A percentile compares a stretch with the other conserved stretches of the same genome.
These are phyloP conservation scores for Scedosporium dehoogii DNA, from an alignment of 2,329 filamentous ascomycete genomes.

Conservation along the genomic window DNA sequence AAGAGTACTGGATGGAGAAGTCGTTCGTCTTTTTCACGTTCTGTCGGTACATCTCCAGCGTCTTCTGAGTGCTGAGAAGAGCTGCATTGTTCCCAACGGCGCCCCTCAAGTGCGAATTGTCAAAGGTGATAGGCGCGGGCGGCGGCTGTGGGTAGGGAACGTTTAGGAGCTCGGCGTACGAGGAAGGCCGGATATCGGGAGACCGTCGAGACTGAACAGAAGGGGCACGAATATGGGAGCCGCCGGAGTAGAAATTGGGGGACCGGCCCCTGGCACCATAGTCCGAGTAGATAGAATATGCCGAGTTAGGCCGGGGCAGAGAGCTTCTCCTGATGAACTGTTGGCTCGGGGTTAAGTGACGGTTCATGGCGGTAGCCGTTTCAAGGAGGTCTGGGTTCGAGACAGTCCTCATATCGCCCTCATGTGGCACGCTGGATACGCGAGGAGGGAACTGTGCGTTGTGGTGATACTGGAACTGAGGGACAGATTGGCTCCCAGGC, in stretches of 20 bases:
- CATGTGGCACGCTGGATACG: constrained; percentile 31
- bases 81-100: constrained; percentile 84
- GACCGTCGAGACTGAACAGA: constrained; percentile 44
- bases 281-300: constrained; percentile 68
- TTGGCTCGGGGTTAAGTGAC: constrained; percentile 52
- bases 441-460: constrained; percentile 36
- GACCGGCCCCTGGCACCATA: constrained; percentile 53
- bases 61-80: constrained; percentile 82
- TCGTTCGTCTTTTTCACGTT: constrained; percentile 98
- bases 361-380: constrained; percentile 40
- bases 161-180: constrained; percentile 52
- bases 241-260: constrained; percentile 31
- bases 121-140: constrained; percentile 56
- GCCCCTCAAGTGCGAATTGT: constrained; percentile 71
- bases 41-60: constrained; percentile 91
- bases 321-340: constrained; percentile 45
- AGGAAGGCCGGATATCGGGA: constrained; percentile 41
- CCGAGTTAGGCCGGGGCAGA: constrained; percentile 60
- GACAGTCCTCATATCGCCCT: constrained; percentile 29
- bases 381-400: constrained; percentile 45
- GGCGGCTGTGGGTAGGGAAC: constrained; percentile 72
- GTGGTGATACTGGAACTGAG: constrained; percentile 54
- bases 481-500: constrained; percentile 34
- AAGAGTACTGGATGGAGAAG: constrained; percentile 84
- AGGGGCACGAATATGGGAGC: constrained; percentile 33